phyloP scores from a whole-genome alignment of 1,139 yeast genomes.

The Saccharomyces pastorianus region DNA sequence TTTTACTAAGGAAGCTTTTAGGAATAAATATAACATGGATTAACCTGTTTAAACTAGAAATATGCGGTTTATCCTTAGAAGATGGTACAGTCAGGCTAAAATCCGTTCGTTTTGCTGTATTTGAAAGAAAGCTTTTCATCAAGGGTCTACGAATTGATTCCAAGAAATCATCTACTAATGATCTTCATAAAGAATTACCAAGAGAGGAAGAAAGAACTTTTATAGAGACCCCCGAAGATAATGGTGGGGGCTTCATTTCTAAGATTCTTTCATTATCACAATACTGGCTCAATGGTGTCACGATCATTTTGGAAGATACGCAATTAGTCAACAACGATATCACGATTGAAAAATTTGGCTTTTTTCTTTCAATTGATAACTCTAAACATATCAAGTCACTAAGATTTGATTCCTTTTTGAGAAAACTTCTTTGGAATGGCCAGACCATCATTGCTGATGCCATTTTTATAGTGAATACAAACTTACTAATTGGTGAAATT shows the following conservation, averaged over 20 bases:
- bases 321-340: background rate
- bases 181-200: background rate
- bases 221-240: background rate
- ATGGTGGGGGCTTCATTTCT: background rate
- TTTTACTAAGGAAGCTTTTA: background rate
- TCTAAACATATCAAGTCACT: background rate
- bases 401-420: slow-evolving; percentile 6
- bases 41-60: background rate
- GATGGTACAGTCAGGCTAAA: background rate
- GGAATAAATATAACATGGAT: background rate
- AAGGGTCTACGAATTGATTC: background rate
- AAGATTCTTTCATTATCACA: background rate
- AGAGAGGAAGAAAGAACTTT: background rate
- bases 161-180: background rate
- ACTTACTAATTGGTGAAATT: background rate
- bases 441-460: slow-evolving; percentile 13
- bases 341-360: background rate
- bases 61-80: background rate
- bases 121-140: background rate
- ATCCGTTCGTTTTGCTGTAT: background rate
- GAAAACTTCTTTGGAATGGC: slow-evolving; percentile 9
- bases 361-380: background rate
- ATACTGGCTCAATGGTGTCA: background rate
- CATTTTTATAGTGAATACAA: slow-evolving; percentile 6
- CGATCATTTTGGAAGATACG: background rate